Evolutionary conservation across 331 rosid genomes (phyloP), one percentile per base, ranked within the genome.

Genomic region (Pyracantha coccinea): DNA sequence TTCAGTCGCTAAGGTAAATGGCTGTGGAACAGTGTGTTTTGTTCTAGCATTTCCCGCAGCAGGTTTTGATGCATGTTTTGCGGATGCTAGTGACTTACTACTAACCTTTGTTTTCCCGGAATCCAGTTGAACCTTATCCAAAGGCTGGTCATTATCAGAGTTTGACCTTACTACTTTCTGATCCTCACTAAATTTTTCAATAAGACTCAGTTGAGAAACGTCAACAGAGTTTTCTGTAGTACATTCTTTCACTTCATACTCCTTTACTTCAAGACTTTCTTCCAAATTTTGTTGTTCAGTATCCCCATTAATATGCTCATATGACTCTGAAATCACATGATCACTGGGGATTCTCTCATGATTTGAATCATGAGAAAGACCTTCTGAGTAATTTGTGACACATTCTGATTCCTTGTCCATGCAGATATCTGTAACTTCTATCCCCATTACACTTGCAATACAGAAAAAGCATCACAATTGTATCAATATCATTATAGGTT

Each of bases 221-320:
- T 83, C 85, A 66, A 89, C 78, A 63, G 93, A 79, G 79, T 80
- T 83, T 82, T 95, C 99, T 65, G 86, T 88, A 24, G 97, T 95
- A 78, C 99, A 95, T 78, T 95, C 99, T 83, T 95, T 95, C 88
- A 92, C 97, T 74, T 92, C 99, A 65, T 89, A 92, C 71, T 92
- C 99, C 87, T 88, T 94, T 16, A 85, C 75, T 73, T 86, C 88
- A 50, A 75, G 73, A 81, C 92, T 90, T 69, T 94, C 96, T 74
- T 83, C 97, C 54, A 90, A 89, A 78, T 86, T 85, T 75, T 83
- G 90, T 72, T 55, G 81, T 72, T 87, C 97, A 78, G 67, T 61
- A 73, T 77, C 81, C 68, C 82, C 96, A 77, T 81, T 88, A 79
- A 89, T 88, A 68, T 85, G 89, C 72, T 85, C 89, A 73, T 73